Percentiles rank a stretch among this genome's conserved stretches.
Evolutionary conservation across 768 basidiomycete genomes (phyloP).

Genomic region (Lactarius sp.): DNA sequence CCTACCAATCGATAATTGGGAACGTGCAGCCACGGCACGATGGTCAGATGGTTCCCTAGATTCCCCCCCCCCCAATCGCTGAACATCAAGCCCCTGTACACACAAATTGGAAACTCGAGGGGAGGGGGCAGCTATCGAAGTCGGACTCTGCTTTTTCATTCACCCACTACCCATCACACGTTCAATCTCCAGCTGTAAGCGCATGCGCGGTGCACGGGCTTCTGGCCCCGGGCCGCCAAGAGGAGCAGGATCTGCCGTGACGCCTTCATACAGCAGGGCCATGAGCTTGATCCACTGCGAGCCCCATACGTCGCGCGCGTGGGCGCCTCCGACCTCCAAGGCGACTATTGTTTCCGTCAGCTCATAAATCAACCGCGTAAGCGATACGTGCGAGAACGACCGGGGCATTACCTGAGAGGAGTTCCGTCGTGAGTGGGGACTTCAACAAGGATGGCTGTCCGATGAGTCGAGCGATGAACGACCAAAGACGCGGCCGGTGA

Average conservation of each 20-base stretch:
- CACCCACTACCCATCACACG: slow-evolving; percentile 41
- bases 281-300: slow-evolving; percentile 74
- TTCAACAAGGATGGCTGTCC: slow-evolving; percentile 47
- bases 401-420: slow-evolving; percentile 52
- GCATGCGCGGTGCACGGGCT: slow-evolving; percentile 45
- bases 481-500: slow-evolving; percentile 63
- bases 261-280: slow-evolving; percentile 56
- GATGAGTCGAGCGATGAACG: slow-evolving; percentile 63
- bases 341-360: slow-evolving; percentile 42
- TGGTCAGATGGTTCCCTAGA: slow-evolving; percentile 4
- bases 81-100: slow-evolving; percentile 7
- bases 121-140: not conserved
- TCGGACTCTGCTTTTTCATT: slow-evolving; percentile 1
- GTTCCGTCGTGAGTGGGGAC: slow-evolving; percentile 56
- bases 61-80: not conserved
- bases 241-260: slow-evolving; percentile 44
- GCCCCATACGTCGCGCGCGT: slow-evolving; percentile 65
- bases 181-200: slow-evolving; percentile 64
- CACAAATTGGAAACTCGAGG: slow-evolving; percentile 12
- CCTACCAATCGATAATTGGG: slow-evolving; percentile 10
- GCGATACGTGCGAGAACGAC: not conserved
- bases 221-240: slow-evolving; percentile 34
- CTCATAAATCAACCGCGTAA: slow-evolving; percentile 10
- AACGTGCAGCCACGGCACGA: slow-evolving; percentile 7
- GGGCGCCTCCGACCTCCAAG: slow-evolving; percentile 62